These are phyloP conservation scores for Camellia sinensis DNA, from an alignment of 148 eudicot genomes.

Conservation along the genomic window DNA sequence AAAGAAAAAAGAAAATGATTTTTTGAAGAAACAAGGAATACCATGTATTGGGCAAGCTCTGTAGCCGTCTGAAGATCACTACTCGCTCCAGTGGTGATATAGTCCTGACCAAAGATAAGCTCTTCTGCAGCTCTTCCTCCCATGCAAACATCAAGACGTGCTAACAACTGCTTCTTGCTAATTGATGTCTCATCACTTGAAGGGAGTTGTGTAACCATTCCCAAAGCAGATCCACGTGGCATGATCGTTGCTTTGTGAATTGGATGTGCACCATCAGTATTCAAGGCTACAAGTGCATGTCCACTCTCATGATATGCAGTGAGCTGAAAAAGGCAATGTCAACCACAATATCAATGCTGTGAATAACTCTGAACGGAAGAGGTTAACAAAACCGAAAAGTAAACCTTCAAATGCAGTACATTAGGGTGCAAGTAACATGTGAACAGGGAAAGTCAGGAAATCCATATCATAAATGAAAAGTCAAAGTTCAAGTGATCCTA, in stretches of 20 bases:
- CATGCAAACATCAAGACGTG: conserved; percentile 99
- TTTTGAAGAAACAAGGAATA: conserved; percentile 26
- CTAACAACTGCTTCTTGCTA: conserved; percentile 86
- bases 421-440: too few relatives aligned
- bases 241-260: conserved; percentile 95
- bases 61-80: conserved; percentile 91
- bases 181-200: conserved; percentile 86
- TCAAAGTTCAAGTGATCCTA: neutral
- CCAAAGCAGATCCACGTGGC: conserved; percentile 96
- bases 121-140: conserved; percentile 99
- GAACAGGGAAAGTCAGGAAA: too few relatives aligned
- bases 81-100: conserved; percentile 93
- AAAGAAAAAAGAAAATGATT: neutral
- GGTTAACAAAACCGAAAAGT: neutral
- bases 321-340: conserved; percentile 42
- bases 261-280: conserved; percentile 94
- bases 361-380: neutral
- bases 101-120: conserved; percentile 87
- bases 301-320: conserved; percentile 99
- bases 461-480: neutral
- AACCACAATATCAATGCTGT: neutral
- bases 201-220: conserved; percentile 98
- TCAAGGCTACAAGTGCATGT: conserved; percentile 89
- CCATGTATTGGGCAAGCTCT: conserved; percentile 95
- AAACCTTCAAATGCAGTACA: neutral